Base-by-base conservation (phyloP, 768 basidiomycete genomes). In the Suillus alpinus region DNA sequence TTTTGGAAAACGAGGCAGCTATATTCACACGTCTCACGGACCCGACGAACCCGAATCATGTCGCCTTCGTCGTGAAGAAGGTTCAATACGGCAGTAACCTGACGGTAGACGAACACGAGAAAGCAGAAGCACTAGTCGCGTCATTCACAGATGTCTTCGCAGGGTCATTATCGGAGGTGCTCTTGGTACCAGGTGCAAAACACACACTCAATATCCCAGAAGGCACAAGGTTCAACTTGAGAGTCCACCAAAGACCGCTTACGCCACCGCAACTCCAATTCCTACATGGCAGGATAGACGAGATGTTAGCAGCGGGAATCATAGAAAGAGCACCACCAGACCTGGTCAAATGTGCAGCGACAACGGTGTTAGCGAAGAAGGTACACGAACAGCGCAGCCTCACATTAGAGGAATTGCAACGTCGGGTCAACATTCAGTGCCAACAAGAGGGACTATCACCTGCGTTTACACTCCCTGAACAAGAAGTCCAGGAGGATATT, bases 81-180 rank as follows among this genome's bases (percentile, higher is more conserved):
- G n/a, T n/a, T n/a, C n/a, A n/a, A n/a, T n/a, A n/a, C n/a, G n/a
- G n/a, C n/a, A n/a, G n/a, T n/a, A n/a, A n/a, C n/a, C n/a, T n/a
- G n/a, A n/a, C n/a, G n/a, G n/a, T n/a, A n/a, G n/a, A n/a, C n/a
- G n/a, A n/a, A n/a, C n/a, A n/a, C n/a, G n/a, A n/a, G n/a, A n/a
- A n/a, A n/a, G n/a, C n/a, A n/a, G n/a, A n/a, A n/a, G n/a, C n/a
- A n/a, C n/a, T n/a, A n/a, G n/a, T n/a, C n/a, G n/a, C n/a, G n/a
- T n/a, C n/a, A n/a, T n/a, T n/a, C n/a, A n/a, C 79, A 0, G 78
- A 81, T 59, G 65, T 73, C 31, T 81, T 79, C 53, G 77, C 78
- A 2, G 64, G 80, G 2, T 71, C 75, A 0, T 61, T 81, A 13
- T 67, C 70, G 29, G 77, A 82, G 59, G 80, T 81, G 2, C 43